phyloP scores from a whole-genome alignment of 2,329 filamentous ascomycete species.

The Teratosphaeria gauchensis region DNA sequence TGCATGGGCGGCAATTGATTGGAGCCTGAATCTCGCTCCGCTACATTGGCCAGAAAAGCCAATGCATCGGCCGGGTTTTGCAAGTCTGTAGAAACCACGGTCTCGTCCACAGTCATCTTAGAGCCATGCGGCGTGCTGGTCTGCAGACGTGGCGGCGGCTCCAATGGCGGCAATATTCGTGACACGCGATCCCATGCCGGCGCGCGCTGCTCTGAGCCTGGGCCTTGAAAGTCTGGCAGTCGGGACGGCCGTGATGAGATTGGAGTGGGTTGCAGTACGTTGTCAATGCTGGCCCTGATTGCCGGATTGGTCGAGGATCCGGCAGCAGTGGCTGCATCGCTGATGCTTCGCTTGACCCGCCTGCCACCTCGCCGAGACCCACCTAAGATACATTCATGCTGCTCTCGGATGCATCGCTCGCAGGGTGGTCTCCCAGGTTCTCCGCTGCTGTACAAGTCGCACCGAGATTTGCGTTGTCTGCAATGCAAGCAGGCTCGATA shows the following conservation, averaged over 20 bases:
- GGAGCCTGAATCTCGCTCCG: constrained; percentile 20
- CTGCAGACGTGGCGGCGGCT: constrained; percentile 10
- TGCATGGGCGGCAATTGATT: constrained; percentile 23
- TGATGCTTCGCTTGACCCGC: constrained; percentile 18
- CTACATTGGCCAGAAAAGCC: constrained; percentile 25
- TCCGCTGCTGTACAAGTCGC: constrained; percentile 25
- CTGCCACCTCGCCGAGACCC: constrained; percentile 23
- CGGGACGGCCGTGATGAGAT: constrained; percentile 4
- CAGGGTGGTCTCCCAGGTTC: constrained; percentile 23
- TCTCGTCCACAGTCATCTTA: constrained; percentile 24
- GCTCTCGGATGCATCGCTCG: constrained; percentile 25
- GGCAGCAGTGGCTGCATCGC: neutral
- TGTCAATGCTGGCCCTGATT: constrained; percentile 9
- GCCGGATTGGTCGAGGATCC: neutral
- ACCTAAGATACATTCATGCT: constrained; percentile 25
- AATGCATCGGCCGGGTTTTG: constrained; percentile 27
- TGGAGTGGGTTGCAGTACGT: constrained; percentile 7
- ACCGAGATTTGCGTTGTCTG: constrained; percentile 24
- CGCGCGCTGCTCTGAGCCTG: constrained; percentile 2
- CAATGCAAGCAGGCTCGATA: constrained; percentile 26
- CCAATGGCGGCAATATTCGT: constrained; percentile 17
- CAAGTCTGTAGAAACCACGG: constrained; percentile 22
- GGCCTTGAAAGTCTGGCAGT: constrained; percentile 2
- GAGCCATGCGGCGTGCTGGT: constrained; percentile 12
- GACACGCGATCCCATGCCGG: constrained; percentile 16